phyloP scores from a whole-genome alignment of 169 alveolate genomes.

The Cryptosporidium sp. region DNA sequence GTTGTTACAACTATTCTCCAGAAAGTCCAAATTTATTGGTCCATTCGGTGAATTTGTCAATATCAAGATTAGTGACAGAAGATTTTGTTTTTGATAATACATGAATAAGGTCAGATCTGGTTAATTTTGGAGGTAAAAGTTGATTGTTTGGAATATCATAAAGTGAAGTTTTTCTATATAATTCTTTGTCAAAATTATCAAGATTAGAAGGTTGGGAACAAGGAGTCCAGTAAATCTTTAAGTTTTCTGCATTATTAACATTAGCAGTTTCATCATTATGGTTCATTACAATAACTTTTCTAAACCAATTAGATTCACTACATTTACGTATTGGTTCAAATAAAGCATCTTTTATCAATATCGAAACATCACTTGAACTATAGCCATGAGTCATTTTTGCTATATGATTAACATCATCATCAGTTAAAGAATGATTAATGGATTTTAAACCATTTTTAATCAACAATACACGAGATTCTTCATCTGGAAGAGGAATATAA shows the following conservation, averaged over 20 bases:
- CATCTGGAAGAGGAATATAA: slow-evolving; percentile 98
- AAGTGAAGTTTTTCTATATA: slow-evolving; percentile 28
- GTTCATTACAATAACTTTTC: slow-evolving; percentile 76
- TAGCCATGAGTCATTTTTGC: slow-evolving; percentile 88
- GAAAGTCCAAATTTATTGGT: slow-evolving; percentile 57
- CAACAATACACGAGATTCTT: slow-evolving; percentile 89
- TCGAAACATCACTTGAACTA: slow-evolving; percentile 92
- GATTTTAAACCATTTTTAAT: slow-evolving; percentile 83
- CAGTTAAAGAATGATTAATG: slow-evolving; percentile 80
- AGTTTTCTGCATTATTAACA: not conserved
- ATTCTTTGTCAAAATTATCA: slow-evolving; percentile 1
- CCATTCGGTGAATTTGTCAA: slow-evolving; percentile 50
- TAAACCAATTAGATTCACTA: slow-evolving; percentile 88
- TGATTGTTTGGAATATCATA: slow-evolving; percentile 69
- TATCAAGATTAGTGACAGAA: slow-evolving; percentile 33
- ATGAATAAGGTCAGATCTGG: slow-evolving; percentile 31
- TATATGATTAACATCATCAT: slow-evolving; percentile 84
- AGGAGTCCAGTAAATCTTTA: slow-evolving; percentile 57
- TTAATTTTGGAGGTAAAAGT: slow-evolving; percentile 54
- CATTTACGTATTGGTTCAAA: slow-evolving; percentile 91
- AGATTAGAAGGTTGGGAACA: slow-evolving; percentile 30
- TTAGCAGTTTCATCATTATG: not conserved
- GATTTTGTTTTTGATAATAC: slow-evolving; percentile 44
- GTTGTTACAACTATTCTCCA: slow-evolving; percentile 26
- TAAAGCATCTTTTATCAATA: slow-evolving; percentile 90